Evolutionary conservation across 192 early-diverging fungal species (phyloP).

Genomic region (Oehlia diaphana): DNA sequence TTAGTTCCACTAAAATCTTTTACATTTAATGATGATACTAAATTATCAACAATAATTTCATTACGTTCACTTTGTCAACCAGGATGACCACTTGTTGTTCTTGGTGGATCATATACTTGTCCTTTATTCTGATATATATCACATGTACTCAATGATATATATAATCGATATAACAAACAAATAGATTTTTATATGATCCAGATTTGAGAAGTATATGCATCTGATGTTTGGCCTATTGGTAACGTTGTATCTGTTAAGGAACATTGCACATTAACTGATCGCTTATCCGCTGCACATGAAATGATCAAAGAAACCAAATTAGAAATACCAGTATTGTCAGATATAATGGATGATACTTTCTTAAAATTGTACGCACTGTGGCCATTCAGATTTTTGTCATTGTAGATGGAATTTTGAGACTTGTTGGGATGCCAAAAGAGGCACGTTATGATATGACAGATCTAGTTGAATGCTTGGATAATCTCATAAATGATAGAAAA

Average conservation of each 20-base stretch:
- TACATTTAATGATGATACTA: too few species aligned
- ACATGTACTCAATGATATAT: constrained; percentile 25
- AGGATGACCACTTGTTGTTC: constrained; percentile 21
- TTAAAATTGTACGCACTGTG: constrained; percentile 19
- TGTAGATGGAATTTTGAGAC: constrained; percentile 22
- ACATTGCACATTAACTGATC: constrained; percentile 15
- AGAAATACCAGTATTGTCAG: constrained; percentile 19
- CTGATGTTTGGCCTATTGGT: constrained; percentile 26
- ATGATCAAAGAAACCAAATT: constrained; percentile 4
- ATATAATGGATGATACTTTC: constrained; percentile 26
- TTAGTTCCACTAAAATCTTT: constrained; percentile 4
- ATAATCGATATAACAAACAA: not conserved
- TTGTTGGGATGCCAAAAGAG: constrained; percentile 19
- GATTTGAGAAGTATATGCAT: constrained; percentile 23
- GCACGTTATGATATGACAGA: constrained; percentile 25
- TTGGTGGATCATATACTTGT: constrained; percentile 21
- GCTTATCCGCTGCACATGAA: constrained; percentile 21
- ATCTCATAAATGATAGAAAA: constrained; percentile 1
- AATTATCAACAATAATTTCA: not conserved
- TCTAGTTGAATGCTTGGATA: constrained; percentile 16
- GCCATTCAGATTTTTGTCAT: constrained; percentile 25
- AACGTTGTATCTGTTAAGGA: constrained; percentile 17
- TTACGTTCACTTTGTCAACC: constrained; percentile 21
- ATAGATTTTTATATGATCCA: constrained; percentile 25
- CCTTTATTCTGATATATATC: constrained; percentile 25